Evolutionary conservation across 129 eudicot species (phyloP).

Genomic region (Deinandra increscens): DNA sequence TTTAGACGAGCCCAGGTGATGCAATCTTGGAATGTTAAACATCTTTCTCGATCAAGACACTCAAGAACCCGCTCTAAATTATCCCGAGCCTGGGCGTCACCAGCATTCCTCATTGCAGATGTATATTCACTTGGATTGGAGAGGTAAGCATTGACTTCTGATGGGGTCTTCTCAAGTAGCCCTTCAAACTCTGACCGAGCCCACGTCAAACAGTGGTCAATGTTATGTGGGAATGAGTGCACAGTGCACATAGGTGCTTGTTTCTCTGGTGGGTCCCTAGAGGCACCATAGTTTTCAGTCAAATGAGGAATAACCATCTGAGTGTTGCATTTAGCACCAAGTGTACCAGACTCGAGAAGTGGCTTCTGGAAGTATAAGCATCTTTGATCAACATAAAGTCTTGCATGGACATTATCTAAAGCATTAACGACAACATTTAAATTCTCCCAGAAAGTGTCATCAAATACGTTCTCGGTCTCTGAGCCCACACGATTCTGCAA

Average conservation of each 20-base stretch:
- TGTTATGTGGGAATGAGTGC: constrained; percentile 90
- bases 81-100: constrained; percentile 89
- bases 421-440: constrained; percentile 68
- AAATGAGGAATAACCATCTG: constrained; percentile 93
- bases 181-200: constrained; percentile 96
- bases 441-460: constrained; percentile 87
- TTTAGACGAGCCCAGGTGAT: constrained; percentile 75
- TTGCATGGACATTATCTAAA: constrained; percentile 82
- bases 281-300: constrained; percentile 92
- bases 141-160: constrained; percentile 81
- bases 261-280: constrained; percentile 92
- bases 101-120: constrained; percentile 65
- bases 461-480: constrained; percentile 74
- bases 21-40: constrained; percentile 78
- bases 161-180: constrained; percentile 81
- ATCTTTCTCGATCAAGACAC: constrained; percentile 76
- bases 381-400: constrained; percentile 90
- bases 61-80: constrained; percentile 79
- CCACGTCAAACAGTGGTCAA: constrained; percentile 95
- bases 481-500: constrained; percentile 93
- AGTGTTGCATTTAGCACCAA: constrained; percentile 89
- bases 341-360: constrained; percentile 80
- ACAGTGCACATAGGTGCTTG: constrained; percentile 94
- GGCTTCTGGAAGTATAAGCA: constrained; percentile 92
- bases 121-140: constrained; percentile 67